Percentiles rank a stretch among this genome's conserved stretches.
These are phyloP conservation scores for Claviceps quebecensis DNA, from an alignment of 2,329 filamentous ascomycete species.

Conservation along the genomic window DNA sequence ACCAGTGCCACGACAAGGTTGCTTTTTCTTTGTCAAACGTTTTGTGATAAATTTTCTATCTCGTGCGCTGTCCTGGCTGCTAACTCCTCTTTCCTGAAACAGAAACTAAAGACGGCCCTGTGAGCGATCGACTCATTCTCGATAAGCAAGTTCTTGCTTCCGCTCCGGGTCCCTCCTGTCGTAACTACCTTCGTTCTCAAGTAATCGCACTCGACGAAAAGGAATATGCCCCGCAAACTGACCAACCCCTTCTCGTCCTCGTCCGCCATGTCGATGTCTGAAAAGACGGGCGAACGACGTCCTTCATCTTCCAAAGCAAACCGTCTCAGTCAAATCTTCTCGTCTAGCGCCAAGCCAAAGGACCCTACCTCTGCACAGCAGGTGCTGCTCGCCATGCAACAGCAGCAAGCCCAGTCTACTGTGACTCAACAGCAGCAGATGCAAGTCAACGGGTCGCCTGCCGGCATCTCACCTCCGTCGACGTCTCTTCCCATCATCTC, in stretches of 20 bases:
- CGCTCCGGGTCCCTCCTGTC: neutral
- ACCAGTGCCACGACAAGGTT: neutral
- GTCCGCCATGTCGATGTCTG: conserved; percentile 31
- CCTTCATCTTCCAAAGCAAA: conserved; percentile 55
- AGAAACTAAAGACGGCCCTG: neutral
- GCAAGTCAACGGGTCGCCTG: conserved; percentile 31
- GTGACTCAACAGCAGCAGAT: conserved; percentile 7
- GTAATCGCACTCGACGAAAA: neutral
- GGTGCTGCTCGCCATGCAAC: conserved; percentile 53
- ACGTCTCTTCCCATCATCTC: conserved; percentile 81
- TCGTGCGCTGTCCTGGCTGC: neutral
- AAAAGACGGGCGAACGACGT: conserved; percentile 41
- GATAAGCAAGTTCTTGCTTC: neutral
- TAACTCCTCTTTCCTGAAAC: conserved; percentile 1
- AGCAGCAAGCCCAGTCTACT: conserved; percentile 16
- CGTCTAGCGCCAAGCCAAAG: conserved; percentile 63
- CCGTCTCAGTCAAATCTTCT: conserved; percentile 72
- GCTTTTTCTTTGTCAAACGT: neutral
- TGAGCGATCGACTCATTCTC: conserved; percentile 1
- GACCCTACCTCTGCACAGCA: conserved; percentile 51
- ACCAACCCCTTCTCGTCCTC: conserved; percentile 41
- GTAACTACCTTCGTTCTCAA: neutral
- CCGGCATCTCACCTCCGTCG: conserved; percentile 55
- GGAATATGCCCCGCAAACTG: conserved; percentile 45
- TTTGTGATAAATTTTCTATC: neutral